Base-by-base conservation (phyloP, 345 rosid species). In the Hirschfeldia incana region DNA sequence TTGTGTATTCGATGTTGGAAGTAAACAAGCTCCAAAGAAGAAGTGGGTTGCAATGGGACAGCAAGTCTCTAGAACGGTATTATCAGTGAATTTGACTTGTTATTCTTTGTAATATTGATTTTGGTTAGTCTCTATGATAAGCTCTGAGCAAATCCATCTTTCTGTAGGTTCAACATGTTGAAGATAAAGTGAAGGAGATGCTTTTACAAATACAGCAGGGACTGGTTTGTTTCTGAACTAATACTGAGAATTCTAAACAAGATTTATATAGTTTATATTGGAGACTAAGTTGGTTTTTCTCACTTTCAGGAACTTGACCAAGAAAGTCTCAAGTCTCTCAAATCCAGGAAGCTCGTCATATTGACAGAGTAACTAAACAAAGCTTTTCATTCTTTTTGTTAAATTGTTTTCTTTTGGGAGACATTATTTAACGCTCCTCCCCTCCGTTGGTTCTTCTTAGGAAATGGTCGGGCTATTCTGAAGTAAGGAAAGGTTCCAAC, bases 1-100 rank as follows among this genome's bases (percentile, higher is more conserved):
- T 65, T 65, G 85, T 2, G 84, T 90, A 53, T 93, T 88, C 88
- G 84, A 83, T 67, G 88, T 94, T 72, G 99, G 96, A n/a, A 79
- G 87, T 80, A 71, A 88, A 10, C 98, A 93, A 74, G 98, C 91
- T 79, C 91, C 86, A 37, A 91, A 88, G 81, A 90, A 91, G 76
- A 89, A 88, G 71, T 94, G 99, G 99, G 91, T 94, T 72, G 92
- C 87, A 55, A 87, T 91, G 90, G 97, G 97, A 75, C 91, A 89
- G 81, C 89, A 89, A 76, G 81, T 94, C 69, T 93, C 92, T 17
- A 85, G 99, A 78, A 92, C 91, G 93, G 98, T 94, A 76, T 44
- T 21, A 28, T 21, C 37, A 28, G 12, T 67, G 30, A 51, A 51
- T 53, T 36, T 17, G 32, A 44, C 55, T 27, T 30, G 61, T 36